Evolutionary conservation across 345 rosid species (phyloP).

Genomic region (Capsella bursapastoris): DNA sequence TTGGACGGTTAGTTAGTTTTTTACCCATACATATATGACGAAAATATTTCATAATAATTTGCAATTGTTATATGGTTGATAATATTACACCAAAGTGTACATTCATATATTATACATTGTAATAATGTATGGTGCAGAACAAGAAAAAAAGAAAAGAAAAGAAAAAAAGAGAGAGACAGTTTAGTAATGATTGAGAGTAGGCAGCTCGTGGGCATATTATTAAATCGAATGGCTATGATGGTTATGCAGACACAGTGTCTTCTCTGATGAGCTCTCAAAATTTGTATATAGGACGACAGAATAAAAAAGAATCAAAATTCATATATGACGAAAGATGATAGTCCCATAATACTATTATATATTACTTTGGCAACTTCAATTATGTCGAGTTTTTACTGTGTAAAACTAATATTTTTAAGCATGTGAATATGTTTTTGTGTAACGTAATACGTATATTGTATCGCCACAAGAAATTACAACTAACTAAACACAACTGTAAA

Average conservation of each 20-base stretch:
- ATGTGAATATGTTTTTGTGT: too few species aligned
- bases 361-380: too few species aligned
- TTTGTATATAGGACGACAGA: background rate
- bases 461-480: too few species aligned
- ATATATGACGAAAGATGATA: too few species aligned
- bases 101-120: constrained; percentile 7
- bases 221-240: constrained; percentile 20
- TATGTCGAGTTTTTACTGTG: too few species aligned
- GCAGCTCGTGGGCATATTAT: constrained; percentile 31
- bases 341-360: too few species aligned
- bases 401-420: too few species aligned
- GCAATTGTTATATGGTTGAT: background rate
- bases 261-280: constrained; percentile 7
- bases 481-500: too few species aligned
- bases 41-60: background rate
- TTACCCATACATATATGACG: background rate
- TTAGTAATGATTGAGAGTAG: constrained; percentile 35
- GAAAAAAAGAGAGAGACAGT: constrained; percentile 6
- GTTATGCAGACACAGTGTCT: constrained; percentile 15
- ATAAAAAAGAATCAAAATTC: too few species aligned
- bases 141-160: too few species aligned
- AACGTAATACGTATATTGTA: too few species aligned
- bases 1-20: background rate
- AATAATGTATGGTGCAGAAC: background rate
- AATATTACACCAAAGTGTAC: background rate